Base-by-base conservation (phyloP, 208 protist genomes). In the Trypanosoma grayi region DNA sequence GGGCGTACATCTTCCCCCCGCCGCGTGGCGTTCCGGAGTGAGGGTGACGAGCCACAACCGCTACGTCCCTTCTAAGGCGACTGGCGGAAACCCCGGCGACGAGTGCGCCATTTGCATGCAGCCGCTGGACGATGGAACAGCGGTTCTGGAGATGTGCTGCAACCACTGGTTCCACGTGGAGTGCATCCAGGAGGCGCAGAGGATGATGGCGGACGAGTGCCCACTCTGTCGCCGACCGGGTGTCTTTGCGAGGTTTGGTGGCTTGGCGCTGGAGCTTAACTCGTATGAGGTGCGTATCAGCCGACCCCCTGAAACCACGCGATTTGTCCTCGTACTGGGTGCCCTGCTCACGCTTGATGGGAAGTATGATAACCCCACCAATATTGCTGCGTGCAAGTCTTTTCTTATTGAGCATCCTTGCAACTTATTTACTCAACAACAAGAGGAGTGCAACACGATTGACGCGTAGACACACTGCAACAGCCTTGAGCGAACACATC, bases 131-230 rank as follows among this genome's bases (percentile, higher is more conserved):
- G 60, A 72, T 50, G 72, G 66, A 11, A 51, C 43, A 28, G 72
- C 77, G 6, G 68, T 81, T n/a, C 61, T 87, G 10, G 56, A 73
- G 51, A 83, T 78, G n/a, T 57, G 14, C 24, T 91, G 84, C 60
- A 54, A 72, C n/a, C 84, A 87, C 46, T 79, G 66, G 48, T 87
- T 87, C 39, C 84, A 91, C 48, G 84, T 85, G 1, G 60, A 74
- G 25, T 91, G 84, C 65, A 81, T 85, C 11, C 65, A 77, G 60
- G 70, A 79, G 34, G 71, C 73, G 60, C 24, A 52, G 4, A 63
- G 57, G n/a, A 81, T 70, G 46, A 65, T 64, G 37, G 48, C 30
- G 47, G 66, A 85, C 51, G 53, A 56, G 4, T 85, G 83, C 55
- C 83, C 83, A 20, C 56, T 91, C n/a, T 91, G 84, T 56, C 77